Evolutionary conservation across 1,284 basidiomycete genomes (phyloP), one percentile per base, ranked within the genome.

Genomic region (Flammula alnicola): DNA sequence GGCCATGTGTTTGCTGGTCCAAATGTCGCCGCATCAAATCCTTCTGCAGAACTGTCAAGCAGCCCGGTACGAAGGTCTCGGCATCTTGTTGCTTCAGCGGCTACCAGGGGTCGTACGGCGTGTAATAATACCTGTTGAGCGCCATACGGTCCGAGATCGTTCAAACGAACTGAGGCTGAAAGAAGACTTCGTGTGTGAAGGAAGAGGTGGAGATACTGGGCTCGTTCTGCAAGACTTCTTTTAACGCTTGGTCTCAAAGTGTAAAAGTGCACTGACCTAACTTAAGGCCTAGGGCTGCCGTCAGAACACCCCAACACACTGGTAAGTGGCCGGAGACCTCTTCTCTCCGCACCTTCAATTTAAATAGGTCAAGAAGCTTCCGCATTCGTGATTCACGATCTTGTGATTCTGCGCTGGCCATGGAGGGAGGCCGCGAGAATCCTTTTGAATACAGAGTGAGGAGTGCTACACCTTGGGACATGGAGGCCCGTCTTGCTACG

Each of bases 1-100:
- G 96, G 96, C 93, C 95, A 99, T 4, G 91, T 97, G 57, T 86
- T 94, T 19, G 89, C 88, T 4, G 94, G 94, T 1, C 83, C 84
- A 33, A 76, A 57, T 14, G 65, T 50, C 1, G 62, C 61, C 39
- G 75, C 72, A 46, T 77, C 71, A 52, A 72, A 70, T n/a, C 58
- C 55, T 14, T 46, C 46, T 19, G 65, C 52, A 37, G 47, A 16
- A 32, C 51, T 48, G 44, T 65, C 49, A 22, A 71, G 40, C 52
- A 69, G 27, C 9, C 75, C 70, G 8, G 80, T 80, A 12, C 75
- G 74, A 44, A 84, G 60, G 23, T 70, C 47, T 39, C 69, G 68
- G 56, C 79, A 83, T 35, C 65, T 67, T 1, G 61, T 47, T 8
- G 78, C 65, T 50, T 87, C 80, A 3, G 68, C 63, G 4, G 82